A percentile compares a stretch with the other conserved stretches of the same genome.
phyloP scores from a whole-genome alignment of 2,329 filamentous ascomycete genomes.

The Thelonectria blattea region DNA sequence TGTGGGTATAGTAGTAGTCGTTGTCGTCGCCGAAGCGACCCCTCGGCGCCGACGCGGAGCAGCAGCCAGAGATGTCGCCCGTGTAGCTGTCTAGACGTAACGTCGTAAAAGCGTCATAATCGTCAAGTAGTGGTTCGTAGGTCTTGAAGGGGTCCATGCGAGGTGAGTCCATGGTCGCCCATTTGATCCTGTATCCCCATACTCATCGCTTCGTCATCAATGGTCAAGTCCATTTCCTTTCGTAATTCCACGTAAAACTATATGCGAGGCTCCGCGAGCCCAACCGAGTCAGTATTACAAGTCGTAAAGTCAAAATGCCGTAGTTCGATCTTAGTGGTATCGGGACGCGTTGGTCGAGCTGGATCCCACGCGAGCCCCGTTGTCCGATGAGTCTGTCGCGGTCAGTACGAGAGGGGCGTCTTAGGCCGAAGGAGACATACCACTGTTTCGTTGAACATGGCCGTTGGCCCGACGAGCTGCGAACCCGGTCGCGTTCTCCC shows the following conservation, averaged over 20 bases:
- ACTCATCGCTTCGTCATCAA: conserved; percentile 49
- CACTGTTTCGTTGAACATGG: conserved; percentile 67
- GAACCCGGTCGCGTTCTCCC: conserved; percentile 63
- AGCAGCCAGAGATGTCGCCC: conserved; percentile 42
- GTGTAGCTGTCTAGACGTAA: conserved; percentile 54
- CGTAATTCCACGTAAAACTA: conserved; percentile 41
- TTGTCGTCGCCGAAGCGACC: conserved; percentile 47
- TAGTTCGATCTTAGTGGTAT: conserved; percentile 42
- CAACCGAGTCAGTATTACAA: conserved; percentile 46
- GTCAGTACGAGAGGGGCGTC: conserved; percentile 23
- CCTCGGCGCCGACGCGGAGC: conserved; percentile 39
- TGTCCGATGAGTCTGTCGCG: conserved; percentile 50
- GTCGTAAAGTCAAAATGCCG: conserved; percentile 44
- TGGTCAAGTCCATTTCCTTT: conserved; percentile 25
- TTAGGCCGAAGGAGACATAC: conserved; percentile 47
- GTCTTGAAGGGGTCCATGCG: conserved; percentile 42
- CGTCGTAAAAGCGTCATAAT: conserved; percentile 55
- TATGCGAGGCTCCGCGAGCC: conserved; percentile 36
- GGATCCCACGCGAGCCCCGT: conserved; percentile 47
- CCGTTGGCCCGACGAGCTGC: conserved; percentile 63
- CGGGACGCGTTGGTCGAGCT: conserved; percentile 44
- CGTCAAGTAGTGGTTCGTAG: conserved; percentile 50
- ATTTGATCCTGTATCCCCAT: conserved; percentile 50
- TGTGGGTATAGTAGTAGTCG: conserved; percentile 49
- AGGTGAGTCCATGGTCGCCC: conserved; percentile 50